phyloP scores from a whole-genome alignment of 2,329 filamentous ascomycete genomes.

The Colletotrichum tropicale region DNA sequence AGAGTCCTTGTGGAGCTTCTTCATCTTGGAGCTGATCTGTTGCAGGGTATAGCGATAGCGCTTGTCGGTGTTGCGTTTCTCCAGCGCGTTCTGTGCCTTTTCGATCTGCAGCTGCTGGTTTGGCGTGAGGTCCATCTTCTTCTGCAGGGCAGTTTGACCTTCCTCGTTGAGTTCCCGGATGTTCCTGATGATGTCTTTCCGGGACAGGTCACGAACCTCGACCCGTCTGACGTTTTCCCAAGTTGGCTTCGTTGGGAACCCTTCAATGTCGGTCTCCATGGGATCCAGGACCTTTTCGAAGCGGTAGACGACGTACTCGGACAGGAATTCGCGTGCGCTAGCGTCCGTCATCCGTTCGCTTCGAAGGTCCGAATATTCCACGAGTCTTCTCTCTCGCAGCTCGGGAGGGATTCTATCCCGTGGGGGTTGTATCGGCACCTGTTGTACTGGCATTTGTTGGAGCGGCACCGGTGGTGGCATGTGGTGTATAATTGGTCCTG shows the following conservation, averaged over 20 bases:
- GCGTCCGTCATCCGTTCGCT: constrained; percentile 38
- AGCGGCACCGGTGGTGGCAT: neutral
- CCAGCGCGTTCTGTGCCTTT: constrained; percentile 36
- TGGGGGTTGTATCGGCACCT: neutral
- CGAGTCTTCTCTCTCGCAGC: constrained; percentile 17
- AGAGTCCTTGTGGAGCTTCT: constrained; percentile 27
- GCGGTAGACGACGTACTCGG: constrained; percentile 43
- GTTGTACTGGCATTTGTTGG: neutral
- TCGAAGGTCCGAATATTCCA: constrained; percentile 39
- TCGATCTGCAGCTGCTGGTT: constrained; percentile 48
- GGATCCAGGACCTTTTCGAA: constrained; percentile 42
- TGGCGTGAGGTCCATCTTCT: constrained; percentile 38
- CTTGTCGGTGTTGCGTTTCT: constrained; percentile 35
- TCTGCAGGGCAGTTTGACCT: constrained; percentile 37
- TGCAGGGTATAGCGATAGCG: constrained; percentile 45
- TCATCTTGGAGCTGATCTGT: constrained; percentile 47
- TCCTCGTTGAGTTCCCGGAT: constrained; percentile 41
- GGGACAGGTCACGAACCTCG: constrained; percentile 39
- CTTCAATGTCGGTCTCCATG: constrained; percentile 40
- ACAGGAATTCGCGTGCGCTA: constrained; percentile 42
- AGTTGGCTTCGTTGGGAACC: constrained; percentile 33
- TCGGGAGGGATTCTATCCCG: constrained; percentile 8
- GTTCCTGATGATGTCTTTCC: constrained; percentile 37
- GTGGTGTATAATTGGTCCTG: neutral
- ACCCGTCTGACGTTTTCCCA: constrained; percentile 44